Conservation (phyloP, 306 rosid genomes). For the Trifolium fragiferum region DNA sequence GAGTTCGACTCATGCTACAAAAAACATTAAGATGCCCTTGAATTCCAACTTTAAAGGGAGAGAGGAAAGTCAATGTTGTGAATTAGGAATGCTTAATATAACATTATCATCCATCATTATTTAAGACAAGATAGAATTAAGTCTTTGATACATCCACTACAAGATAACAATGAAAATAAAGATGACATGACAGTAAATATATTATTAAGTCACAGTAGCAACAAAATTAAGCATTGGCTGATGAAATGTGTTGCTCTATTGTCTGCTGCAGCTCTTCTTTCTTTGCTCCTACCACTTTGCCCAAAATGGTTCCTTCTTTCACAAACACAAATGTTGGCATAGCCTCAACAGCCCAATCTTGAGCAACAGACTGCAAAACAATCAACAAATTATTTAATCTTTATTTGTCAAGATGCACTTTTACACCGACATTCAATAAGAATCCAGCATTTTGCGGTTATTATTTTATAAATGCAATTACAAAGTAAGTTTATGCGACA, state of each 20-base stretch:
- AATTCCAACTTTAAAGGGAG: not conserved
- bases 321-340: constrained; percentile 93
- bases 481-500: not conserved
- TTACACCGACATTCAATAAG: not conserved
- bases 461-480: not conserved
- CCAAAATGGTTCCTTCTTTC: constrained; percentile 82
- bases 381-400: not conserved
- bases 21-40: not conserved
- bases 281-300: constrained; percentile 87
- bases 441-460: not conserved
- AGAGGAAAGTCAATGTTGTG: not conserved
- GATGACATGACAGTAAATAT: not conserved
- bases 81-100: constrained; percentile 10
- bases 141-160: constrained; percentile 6
- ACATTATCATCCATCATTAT: constrained; percentile 22
- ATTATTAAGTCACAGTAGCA: not conserved
- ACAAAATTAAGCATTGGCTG: constrained; percentile 55
- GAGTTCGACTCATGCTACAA: not conserved
- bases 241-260: constrained; percentile 56
- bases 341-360: constrained; percentile 96
- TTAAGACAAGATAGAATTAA: constrained; percentile 10
- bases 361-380: constrained; percentile 76
- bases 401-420: not conserved
- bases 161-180: constrained; percentile 26
- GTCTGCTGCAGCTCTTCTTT: constrained; percentile 79